phyloP scores from a whole-genome alignment of 192 early-diverging fungal genomes.

The Podila epigama region DNA sequence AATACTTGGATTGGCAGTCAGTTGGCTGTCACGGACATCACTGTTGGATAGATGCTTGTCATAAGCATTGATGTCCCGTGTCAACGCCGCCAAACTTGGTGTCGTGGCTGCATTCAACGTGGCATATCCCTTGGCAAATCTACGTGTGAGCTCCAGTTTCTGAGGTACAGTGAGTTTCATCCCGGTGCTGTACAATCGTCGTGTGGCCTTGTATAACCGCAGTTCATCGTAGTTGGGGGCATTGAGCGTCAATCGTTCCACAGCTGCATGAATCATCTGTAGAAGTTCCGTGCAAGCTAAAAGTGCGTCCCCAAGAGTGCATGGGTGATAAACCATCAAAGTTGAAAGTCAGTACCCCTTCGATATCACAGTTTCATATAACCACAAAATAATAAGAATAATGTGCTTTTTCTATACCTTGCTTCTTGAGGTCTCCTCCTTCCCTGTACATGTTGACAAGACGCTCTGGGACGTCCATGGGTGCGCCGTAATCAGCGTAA shows the following conservation, averaged over 20 bases:
- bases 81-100: conserved; percentile 28
- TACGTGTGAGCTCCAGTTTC: conserved; percentile 45
- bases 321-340: too few species aligned
- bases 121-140: conserved; percentile 43
- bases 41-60: conserved; percentile 21
- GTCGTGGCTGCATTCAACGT: conserved; percentile 12
- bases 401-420: conserved; percentile 17
- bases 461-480: conserved; percentile 38
- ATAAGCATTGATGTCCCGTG: conserved; percentile 39
- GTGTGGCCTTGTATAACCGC: conserved; percentile 47
- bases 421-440: conserved; percentile 45
- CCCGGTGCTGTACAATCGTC: conserved; percentile 40
- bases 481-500: conserved; percentile 42
- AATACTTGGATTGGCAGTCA: conserved; percentile 39
- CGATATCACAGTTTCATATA: neutral
- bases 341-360: too few species aligned
- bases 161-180: conserved; percentile 36
- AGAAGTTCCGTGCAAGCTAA: conserved; percentile 52
- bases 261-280: conserved; percentile 45
- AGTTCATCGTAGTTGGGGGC: conserved; percentile 52
- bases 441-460: conserved; percentile 43
- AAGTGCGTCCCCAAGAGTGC: neutral
- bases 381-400: neutral
- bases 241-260: conserved; percentile 49
- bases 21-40: conserved; percentile 30